phyloP scores from a whole-genome alignment of 352 stramenopile genomes.

The Phytophthora capsici region DNA sequence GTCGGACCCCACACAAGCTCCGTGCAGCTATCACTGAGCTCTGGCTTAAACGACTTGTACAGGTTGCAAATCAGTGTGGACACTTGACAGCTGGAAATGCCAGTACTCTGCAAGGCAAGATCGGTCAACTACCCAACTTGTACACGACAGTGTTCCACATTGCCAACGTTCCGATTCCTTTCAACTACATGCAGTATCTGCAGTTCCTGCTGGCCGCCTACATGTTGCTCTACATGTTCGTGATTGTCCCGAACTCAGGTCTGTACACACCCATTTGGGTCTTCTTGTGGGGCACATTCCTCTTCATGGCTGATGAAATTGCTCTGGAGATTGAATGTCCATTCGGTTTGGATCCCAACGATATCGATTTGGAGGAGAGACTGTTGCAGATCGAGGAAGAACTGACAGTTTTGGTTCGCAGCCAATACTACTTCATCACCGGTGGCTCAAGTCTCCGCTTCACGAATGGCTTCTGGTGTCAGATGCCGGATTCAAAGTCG shows the following conservation, averaged over 20 bases:
- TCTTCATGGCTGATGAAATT: conserved; percentile 81
- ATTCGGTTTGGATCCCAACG: conserved; percentile 76
- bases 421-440: conserved; percentile 80
- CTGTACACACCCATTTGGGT: conserved; percentile 79
- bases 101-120: conserved; percentile 69
- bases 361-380: conserved; percentile 79
- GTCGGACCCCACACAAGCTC: conserved; percentile 68
- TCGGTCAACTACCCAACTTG: conserved; percentile 64
- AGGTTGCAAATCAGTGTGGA: conserved; percentile 56
- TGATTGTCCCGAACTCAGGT: conserved; percentile 71
- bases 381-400: conserved; percentile 81
- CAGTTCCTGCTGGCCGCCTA: conserved; percentile 69
- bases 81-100: conserved; percentile 63
- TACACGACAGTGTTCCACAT: conserved; percentile 87
- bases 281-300: conserved; percentile 78
- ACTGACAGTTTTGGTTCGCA: conserved; percentile 74
- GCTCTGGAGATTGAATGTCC: conserved; percentile 82
- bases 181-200: conserved; percentile 88
- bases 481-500: conserved; percentile 18
- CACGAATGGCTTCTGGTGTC: conserved; percentile 23
- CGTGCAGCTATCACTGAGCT: conserved; percentile 75
- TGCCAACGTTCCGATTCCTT: conserved; percentile 81
- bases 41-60: conserved; percentile 76
- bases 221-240: conserved; percentile 81
- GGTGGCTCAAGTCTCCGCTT: conserved; percentile 46